phyloP scores from a whole-genome alignment of 2,329 filamentous ascomycete genomes.

The Karstenula rhodostoma region DNA sequence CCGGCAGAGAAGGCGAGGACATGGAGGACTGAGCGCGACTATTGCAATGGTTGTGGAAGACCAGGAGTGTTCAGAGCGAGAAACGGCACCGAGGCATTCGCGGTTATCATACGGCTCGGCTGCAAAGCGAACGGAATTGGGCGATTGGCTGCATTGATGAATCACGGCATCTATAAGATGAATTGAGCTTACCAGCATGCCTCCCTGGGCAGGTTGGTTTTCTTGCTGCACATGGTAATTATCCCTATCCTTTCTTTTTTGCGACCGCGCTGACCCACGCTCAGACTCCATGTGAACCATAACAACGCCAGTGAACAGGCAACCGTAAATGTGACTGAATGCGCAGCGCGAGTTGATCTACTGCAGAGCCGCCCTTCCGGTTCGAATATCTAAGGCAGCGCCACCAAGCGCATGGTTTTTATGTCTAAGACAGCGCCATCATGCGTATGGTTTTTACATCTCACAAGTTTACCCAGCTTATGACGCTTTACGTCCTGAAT shows the following conservation, averaged over 20 bases:
- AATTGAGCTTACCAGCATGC: constrained; percentile 7
- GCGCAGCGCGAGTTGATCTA: too few species aligned
- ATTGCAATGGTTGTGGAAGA: not conserved
- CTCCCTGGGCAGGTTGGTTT: constrained; percentile 3
- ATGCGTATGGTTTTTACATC: too few species aligned
- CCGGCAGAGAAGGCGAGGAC: constrained; percentile 48
- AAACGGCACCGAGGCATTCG: not conserved
- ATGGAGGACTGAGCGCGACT: constrained; percentile 35
- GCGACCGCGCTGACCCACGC: not conserved
- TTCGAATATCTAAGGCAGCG: too few species aligned
- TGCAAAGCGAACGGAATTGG: not conserved
- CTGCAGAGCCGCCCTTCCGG: too few species aligned
- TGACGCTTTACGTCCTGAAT: too few species aligned
- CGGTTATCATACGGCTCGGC: too few species aligned
- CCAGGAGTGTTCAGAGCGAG: not conserved
- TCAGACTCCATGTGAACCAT: not conserved
- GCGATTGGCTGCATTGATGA: not conserved
- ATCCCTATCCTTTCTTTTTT: not conserved
- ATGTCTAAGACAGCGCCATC: too few species aligned
- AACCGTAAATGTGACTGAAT: not conserved
- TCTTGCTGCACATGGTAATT: not conserved
- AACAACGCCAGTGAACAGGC: not conserved
- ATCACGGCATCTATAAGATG: constrained; percentile 1
- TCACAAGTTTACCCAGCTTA: too few species aligned
- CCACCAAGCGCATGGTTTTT: too few species aligned